Conservation (phyloP, 179 eudicot species). For the Silene coronaria region DNA sequence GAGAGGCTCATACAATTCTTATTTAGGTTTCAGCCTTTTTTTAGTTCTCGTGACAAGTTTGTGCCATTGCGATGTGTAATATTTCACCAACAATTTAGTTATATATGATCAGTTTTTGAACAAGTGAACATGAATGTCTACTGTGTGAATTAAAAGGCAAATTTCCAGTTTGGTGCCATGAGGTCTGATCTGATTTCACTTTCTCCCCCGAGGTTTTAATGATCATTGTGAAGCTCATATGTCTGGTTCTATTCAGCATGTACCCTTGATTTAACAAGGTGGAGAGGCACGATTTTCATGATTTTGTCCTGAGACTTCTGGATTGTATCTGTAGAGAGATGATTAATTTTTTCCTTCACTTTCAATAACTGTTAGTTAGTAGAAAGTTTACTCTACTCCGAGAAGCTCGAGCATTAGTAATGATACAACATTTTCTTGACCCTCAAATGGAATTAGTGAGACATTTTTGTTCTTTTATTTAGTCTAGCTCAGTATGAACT, state of each 20-base stretch:
- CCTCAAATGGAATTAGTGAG: not conserved
- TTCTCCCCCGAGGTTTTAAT: not conserved
- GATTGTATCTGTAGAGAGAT: not conserved
- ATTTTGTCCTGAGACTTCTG: not conserved
- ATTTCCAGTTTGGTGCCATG: not conserved
- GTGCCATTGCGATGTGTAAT: not conserved
- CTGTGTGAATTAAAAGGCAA: not conserved
- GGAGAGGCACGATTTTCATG: not conserved
- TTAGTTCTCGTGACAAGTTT: not conserved
- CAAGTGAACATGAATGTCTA: not conserved
- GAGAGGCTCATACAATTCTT: not conserved
- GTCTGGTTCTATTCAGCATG: not conserved
- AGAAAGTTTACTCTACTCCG: not conserved
- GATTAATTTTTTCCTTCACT: not conserved
- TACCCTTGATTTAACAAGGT: not conserved
- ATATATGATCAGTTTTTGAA: not conserved
- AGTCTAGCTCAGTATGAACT: not conserved
- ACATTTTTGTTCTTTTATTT: not conserved
- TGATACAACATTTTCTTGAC: not conserved
- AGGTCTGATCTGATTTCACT: not conserved
- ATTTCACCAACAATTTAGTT: not conserved
- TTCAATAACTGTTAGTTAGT: not conserved
- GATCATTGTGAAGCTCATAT: not conserved
- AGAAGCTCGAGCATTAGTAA: constrained; percentile 2
- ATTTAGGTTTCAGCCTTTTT: not conserved